Evolutionary conservation across 768 basidiomycete genomes (phyloP).

Genomic region (Termitomyces sp.): DNA sequence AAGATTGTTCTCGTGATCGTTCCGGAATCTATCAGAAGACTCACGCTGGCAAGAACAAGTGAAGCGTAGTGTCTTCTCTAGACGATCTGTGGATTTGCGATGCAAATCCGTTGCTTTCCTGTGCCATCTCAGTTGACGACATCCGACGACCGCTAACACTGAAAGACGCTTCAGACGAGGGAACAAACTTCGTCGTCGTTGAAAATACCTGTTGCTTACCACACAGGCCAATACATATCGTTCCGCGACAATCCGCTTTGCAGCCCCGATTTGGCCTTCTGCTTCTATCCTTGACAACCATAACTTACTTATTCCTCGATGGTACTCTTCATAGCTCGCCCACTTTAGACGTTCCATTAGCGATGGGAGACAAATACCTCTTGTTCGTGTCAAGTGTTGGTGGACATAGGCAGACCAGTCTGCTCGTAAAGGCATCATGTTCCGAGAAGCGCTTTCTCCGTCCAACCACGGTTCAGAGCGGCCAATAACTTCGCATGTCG

Average conservation of each 20-base stretch:
- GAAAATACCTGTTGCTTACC: conserved; percentile 60
- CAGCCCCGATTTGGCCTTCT: conserved; percentile 38
- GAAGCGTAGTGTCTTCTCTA: conserved; percentile 29
- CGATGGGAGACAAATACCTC: conserved; percentile 13
- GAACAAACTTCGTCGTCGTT: not conserved
- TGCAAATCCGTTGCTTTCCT: conserved; percentile 58
- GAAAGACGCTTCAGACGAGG: not conserved
- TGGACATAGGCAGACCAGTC: conserved; percentile 69
- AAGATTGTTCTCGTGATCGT: not conserved
- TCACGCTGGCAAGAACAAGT: conserved; percentile 65
- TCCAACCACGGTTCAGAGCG: conserved; percentile 14
- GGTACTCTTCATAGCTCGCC: conserved; percentile 71
- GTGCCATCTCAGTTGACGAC: conserved; percentile 66
- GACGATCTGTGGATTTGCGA: conserved; percentile 5
- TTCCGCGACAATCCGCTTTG: conserved; percentile 49
- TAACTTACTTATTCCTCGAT: conserved; percentile 59
- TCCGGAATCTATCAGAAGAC: conserved; percentile 14
- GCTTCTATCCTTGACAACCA: conserved; percentile 49
- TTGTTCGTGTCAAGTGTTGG: conserved; percentile 11
- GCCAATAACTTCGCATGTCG: conserved; percentile 74
- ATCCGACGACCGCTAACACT: conserved; percentile 72
- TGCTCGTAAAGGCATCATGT: conserved; percentile 32
- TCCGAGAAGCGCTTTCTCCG: not conserved
- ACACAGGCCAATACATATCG: conserved; percentile 69
- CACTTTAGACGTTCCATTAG: conserved; percentile 49